Percentiles rank a stretch among this genome's conserved stretches.
phyloP scores from a whole-genome alignment of 176 grass and related monocot genomes.

The Phragmites australis region DNA sequence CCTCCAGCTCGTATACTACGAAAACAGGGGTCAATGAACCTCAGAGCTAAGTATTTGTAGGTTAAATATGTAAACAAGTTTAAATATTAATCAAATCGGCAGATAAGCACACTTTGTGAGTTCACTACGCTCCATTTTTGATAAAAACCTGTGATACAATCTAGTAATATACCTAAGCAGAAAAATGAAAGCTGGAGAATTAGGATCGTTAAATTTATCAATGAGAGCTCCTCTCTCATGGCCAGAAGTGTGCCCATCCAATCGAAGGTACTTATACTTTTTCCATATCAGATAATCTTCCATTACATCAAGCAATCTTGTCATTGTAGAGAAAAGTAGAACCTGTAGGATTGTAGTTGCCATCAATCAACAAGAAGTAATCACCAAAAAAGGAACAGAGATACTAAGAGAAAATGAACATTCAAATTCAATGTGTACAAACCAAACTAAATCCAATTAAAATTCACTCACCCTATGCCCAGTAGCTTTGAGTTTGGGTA shows the following conservation, averaged over 20 bases:
- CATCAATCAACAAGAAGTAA: conserved; percentile 1
- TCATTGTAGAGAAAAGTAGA: conserved; percentile 99
- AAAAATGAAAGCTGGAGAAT: conserved; percentile 91
- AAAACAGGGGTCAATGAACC: conserved; percentile 28
- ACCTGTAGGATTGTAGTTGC: conserved; percentile 52
- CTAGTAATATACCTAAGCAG: conserved; percentile 72
- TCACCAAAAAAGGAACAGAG: conserved; percentile 26
- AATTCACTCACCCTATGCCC: conserved; percentile 76
- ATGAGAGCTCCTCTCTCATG: conserved; percentile 93
- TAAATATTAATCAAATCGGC: conserved; percentile 9
- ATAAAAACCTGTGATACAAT: conserved; percentile 20
- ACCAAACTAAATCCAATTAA: background rate
- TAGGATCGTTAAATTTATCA: conserved; percentile 81
- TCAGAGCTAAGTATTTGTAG: conserved; percentile 31
- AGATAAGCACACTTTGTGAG: background rate
- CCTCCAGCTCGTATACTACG: conserved; percentile 95
- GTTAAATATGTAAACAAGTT: background rate
- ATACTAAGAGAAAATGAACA: background rate
- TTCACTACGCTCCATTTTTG: conserved; percentile 12
- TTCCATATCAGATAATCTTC: conserved; percentile 95
- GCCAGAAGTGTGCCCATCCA: conserved; percentile 98
- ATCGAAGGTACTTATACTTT: conserved; percentile 87
- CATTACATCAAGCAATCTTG: conserved; percentile 99
- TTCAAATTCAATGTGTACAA: conserved; percentile 26
- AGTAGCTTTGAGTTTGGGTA: conserved; percentile 96